These are phyloP conservation scores for Ustilaginoidea virens DNA, from an alignment of 2,329 filamentous ascomycete genomes.

Conservation along the genomic window DNA sequence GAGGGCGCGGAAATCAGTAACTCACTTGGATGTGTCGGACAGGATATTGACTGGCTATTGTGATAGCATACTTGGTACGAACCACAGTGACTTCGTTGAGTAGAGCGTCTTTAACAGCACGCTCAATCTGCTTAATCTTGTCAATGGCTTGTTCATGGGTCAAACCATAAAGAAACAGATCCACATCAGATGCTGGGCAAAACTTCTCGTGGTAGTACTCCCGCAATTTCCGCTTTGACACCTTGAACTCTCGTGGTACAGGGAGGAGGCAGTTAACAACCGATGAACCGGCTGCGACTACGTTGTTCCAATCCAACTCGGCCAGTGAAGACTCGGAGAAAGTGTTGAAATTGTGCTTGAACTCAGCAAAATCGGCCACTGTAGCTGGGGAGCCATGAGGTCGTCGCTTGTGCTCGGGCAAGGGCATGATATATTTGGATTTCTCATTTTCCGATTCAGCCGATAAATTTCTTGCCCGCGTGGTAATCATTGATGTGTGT, in stretches of 20 bases:
- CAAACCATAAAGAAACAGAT: slow-evolving; percentile 71
- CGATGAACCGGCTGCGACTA: slow-evolving; percentile 67
- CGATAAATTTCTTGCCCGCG: slow-evolving; percentile 44
- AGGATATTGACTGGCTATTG: slow-evolving; percentile 72
- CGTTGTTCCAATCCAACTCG: slow-evolving; percentile 69
- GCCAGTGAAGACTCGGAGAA: slow-evolving; percentile 67
- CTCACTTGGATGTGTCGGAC: slow-evolving; percentile 57
- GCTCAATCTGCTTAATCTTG: slow-evolving; percentile 74
- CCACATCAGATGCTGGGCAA: slow-evolving; percentile 73
- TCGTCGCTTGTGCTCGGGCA: slow-evolving; percentile 46
- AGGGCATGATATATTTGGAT: slow-evolving; percentile 53
- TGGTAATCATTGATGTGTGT: slow-evolving; percentile 39
- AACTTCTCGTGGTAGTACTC: slow-evolving; percentile 72
- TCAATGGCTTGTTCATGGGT: slow-evolving; percentile 62
- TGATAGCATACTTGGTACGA: slow-evolving; percentile 75
- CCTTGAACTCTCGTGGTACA: slow-evolving; percentile 44
- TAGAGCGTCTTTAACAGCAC: slow-evolving; percentile 58
- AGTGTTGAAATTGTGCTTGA: slow-evolving; percentile 63
- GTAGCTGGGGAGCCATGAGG: slow-evolving; percentile 48
- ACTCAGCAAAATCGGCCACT: slow-evolving; percentile 51
- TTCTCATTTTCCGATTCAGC: slow-evolving; percentile 44
- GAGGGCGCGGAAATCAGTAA: background rate
- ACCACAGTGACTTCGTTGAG: slow-evolving; percentile 73
- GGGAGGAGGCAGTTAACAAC: slow-evolving; percentile 68
- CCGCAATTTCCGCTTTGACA: slow-evolving; percentile 46